Base-by-base conservation (phyloP, 1,284 basidiomycete species). In the Marasmius oreades region DNA sequence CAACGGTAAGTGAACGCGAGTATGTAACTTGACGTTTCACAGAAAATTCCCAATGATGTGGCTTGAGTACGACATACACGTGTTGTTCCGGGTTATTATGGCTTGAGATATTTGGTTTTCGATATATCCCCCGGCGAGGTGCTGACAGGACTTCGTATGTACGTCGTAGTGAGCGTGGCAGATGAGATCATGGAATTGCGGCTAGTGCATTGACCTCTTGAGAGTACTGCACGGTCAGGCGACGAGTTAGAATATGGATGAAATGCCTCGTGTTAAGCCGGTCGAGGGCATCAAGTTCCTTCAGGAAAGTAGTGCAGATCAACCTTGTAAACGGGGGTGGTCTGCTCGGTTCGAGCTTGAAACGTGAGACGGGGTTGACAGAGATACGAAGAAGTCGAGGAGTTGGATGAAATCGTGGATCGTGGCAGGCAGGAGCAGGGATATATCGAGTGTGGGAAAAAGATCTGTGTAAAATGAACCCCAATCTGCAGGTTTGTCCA, bases 391-490 rank as follows among this genome's bases (percentile, higher is more conserved):
- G 26, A 50, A 20, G 33, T 16, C 12, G 14, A 33, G n/a, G 10
- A 50, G 47, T 28, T 18, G 18, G 18, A 22, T 7, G n/a, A 24
- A 5, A 16, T 47, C 22, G 45, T 26, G 24, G 26, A 47, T 14
- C n/a, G 47, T 12, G 28, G 45, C 18, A 26, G 16, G 26, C 26
- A n/a, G 31, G 31, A 31, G 44, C 44, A 20, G 20, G 24, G 47
- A 50, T 50, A 50, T 50, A 50, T 50, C 47, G 47, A 50, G 47
- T 28, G 26, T 31, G 47, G 26, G 26, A 50, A 50, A 31, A 50
- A 31, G 47, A 50, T 50, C 47, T 28, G 31, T 47, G 16, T 31
- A 33, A 2, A n/a, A 3, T 42, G 12, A 23, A 18, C 23, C 16
- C 47, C 47, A 50, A 50, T 50, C 47, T 50, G 47, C 11, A 28